Evolutionary conservation across 345 rosid species (phyloP).

Genomic region (Lepidium didymum): DNA sequence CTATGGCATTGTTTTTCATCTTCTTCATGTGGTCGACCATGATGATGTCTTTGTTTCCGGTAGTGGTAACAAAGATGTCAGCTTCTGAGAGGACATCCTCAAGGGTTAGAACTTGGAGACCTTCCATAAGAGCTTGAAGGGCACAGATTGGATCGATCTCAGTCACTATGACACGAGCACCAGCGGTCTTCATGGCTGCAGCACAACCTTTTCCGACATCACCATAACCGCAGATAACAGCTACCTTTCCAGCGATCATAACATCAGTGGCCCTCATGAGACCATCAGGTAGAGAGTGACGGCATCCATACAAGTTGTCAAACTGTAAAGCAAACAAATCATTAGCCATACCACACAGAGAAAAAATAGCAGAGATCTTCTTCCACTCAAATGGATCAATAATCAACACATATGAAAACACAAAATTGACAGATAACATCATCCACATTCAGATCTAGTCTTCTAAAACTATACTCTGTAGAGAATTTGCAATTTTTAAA

Average conservation of each 20-base stretch:
- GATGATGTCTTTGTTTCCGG: conserved; percentile 69
- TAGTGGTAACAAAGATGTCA: conserved; percentile 64
- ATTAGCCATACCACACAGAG: not conserved
- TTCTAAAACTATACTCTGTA: not conserved
- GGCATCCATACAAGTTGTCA: conserved; percentile 67
- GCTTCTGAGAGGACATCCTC: conserved; percentile 53
- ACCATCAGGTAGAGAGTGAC: conserved; percentile 62
- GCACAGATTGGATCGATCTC: conserved; percentile 76
- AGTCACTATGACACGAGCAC: conserved; percentile 65
- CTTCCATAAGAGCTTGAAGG: conserved; percentile 75
- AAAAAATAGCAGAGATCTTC: not conserved
- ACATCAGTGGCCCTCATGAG: conserved; percentile 64
- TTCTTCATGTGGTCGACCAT: conserved; percentile 59
- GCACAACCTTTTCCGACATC: conserved; percentile 80
- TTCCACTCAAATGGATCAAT: not conserved
- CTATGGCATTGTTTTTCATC: conserved; percentile 72
- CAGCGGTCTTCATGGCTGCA: conserved; percentile 56
- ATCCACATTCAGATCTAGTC: not conserved
- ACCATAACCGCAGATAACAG: conserved; percentile 65
- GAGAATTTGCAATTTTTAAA: not conserved
- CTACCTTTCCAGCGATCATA: conserved; percentile 62
- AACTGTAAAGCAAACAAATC: conserved; percentile 31
- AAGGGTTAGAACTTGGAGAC: conserved; percentile 47
- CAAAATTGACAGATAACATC: not conserved
- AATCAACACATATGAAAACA: not conserved